Conservation (phyloP, 2,329 filamentous ascomycete species). For the Pseudocercospora vitis region DNA sequence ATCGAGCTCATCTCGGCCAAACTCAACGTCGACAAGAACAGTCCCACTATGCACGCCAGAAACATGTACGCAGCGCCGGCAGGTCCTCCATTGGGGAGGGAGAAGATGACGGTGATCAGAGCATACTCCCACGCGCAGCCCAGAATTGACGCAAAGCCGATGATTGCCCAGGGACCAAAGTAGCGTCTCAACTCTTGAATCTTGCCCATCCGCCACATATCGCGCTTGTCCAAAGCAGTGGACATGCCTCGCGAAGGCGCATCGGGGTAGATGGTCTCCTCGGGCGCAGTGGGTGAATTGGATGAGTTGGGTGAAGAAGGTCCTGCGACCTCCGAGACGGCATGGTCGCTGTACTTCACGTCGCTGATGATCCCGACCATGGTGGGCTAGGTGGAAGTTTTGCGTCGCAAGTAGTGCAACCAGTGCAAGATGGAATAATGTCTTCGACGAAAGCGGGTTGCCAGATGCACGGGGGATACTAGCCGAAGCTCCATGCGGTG, state of each 20-base stretch:
- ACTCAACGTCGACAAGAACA: slow-evolving; percentile 16
- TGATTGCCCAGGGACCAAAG: background rate
- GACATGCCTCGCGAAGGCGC: background rate
- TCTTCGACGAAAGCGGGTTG: background rate
- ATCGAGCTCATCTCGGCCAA: slow-evolving; percentile 28
- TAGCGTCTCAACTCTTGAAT: slow-evolving; percentile 18
- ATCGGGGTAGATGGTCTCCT: background rate
- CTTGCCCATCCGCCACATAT: slow-evolving; percentile 28
- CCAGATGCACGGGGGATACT: background rate
- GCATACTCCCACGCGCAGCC: slow-evolving; percentile 31
- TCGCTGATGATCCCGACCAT: background rate
- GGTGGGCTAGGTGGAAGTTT: background rate
- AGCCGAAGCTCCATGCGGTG: background rate
- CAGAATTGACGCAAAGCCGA: slow-evolving; percentile 31
- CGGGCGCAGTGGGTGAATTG: background rate
- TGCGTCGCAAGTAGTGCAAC: background rate
- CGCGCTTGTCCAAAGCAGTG: slow-evolving; percentile 20
- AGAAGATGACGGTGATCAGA: slow-evolving; percentile 19
- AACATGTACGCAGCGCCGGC: slow-evolving; percentile 25
- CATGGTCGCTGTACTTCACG: slow-evolving; percentile 3
- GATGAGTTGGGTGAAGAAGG: background rate
- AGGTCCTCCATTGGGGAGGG: slow-evolving; percentile 29
- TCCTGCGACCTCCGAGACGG: background rate
- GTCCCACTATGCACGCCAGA: slow-evolving; percentile 19
- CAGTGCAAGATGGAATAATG: background rate